These are phyloP conservation scores for Gymnopilus dilepis DNA, from an alignment of 768 basidiomycete species.

Conservation along the genomic window DNA sequence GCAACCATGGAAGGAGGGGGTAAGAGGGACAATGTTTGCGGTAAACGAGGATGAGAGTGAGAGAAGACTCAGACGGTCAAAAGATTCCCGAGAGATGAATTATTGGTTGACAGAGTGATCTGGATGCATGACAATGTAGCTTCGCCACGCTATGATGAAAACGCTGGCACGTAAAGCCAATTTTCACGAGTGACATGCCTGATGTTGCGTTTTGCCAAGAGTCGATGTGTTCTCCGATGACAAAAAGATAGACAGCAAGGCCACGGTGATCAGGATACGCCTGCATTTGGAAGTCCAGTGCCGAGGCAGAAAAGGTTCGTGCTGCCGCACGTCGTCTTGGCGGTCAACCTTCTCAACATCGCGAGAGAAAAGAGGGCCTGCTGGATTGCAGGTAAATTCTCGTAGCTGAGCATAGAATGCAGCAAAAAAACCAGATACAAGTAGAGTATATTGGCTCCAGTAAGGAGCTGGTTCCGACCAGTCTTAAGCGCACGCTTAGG, in stretches of 20 bases:
- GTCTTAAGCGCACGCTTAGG: no score
- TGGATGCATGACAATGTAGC: no score
- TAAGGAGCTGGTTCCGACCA: no score
- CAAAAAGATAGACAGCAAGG: slow-evolving; percentile 40
- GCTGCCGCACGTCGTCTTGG: slow-evolving; percentile 50
- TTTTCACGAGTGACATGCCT: slow-evolving; percentile 28
- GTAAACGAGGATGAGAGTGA: slow-evolving; percentile 38
- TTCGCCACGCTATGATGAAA: no score
- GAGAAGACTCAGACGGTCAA: slow-evolving; percentile 34
- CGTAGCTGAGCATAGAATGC: no score
- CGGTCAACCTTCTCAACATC: slow-evolving; percentile 43
- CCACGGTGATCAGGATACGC: slow-evolving; percentile 30
- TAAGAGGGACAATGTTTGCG: slow-evolving; percentile 33
- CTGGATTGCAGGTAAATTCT: no score
- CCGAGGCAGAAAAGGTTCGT: slow-evolving; percentile 37
- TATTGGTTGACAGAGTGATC: no score
- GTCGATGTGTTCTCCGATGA: slow-evolving; percentile 42
- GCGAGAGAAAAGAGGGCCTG: slow-evolving; percentile 28
- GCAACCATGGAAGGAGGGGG: slow-evolving; percentile 39
- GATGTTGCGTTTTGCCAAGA: slow-evolving; percentile 40
- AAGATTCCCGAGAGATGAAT: slow-evolving; percentile 38
- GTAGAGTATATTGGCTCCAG: no score
- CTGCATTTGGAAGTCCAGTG: no score
- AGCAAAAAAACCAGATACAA: no score
- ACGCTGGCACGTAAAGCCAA: slow-evolving; percentile 36